Base-by-base conservation (phyloP, 495 filamentous ascomycete species). In the Daldinia caldariorum region DNA sequence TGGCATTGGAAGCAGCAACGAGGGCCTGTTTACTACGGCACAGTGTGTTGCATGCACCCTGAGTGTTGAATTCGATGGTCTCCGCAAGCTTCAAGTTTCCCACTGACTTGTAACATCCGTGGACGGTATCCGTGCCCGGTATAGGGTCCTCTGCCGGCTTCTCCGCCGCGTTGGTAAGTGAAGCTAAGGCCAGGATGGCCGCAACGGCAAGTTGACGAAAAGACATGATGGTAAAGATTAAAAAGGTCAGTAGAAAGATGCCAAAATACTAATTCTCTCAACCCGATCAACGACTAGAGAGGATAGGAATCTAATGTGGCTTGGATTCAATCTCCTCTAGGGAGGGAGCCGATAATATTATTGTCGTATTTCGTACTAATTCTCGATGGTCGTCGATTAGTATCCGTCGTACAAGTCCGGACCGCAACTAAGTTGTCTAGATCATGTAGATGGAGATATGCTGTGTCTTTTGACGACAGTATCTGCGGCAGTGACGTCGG, bases 231-330 rank as follows among this genome's bases (percentile, higher is more conserved):
- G 45, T 31, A 55, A 53, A 67, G 50, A 39, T 56, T 55, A 55
- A 9, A 3, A 26, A 62, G 9, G 22, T 55, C 41, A 62, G 20
- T 47, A 32, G 37, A 57, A 58, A 26, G 47, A 22, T 58, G 47
- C 32, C 18, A 43, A 58, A 38, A 61, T 51, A 59, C 63, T 57
- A 67, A 59, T 67, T 53, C 64, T 68, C 64, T 68, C 63, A 64
- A 72, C 63, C 69, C 69, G 69, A 57, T 72, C 69, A 72, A 72
- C 69, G 69, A 72, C 69, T 58, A 47, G 70, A 72, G 70, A 71
- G 68, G 64, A 67, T 54, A n/a, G 45, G 61, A 68, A 58, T 72
- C 51, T 55, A 61, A 32, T 57, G 35, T 51, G 26, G 51, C n/a
- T 10, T 31, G 57, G 49, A 61, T 65, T 61, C 49, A 47, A 61